Percentiles rank a stretch among this genome's conserved stretches.
These are phyloP conservation scores for Dendrostoma leiphaemia DNA, from an alignment of 2,329 filamentous ascomycete species.

Conservation along the genomic window DNA sequence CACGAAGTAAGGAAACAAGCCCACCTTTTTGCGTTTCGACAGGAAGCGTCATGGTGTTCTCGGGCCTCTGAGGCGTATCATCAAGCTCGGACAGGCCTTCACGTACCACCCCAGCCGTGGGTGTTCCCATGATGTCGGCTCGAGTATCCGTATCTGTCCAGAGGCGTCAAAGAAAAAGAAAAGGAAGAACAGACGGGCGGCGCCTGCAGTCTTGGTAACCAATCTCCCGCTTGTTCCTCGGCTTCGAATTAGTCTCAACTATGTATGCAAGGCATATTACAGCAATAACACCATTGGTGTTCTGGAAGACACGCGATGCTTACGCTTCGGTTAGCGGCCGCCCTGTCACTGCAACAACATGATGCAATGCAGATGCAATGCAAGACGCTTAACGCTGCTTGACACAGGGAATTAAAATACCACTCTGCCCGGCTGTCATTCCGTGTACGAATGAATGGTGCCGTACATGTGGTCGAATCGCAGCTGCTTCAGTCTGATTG, in stretches of 20 bases:
- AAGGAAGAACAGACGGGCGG: too few species aligned
- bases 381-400: neutral
- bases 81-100: too few species aligned
- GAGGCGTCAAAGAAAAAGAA: neutral
- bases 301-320: neutral
- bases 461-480: too few species aligned
- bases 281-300: neutral
- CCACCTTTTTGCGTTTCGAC: too few species aligned
- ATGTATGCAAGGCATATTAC: neutral
- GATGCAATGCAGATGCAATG: constrained; percentile 15
- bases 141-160: constrained; percentile 3
- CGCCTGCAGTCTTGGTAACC: too few species aligned
- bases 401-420: neutral
- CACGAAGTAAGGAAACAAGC: neutral
- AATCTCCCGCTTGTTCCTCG: too few species aligned
- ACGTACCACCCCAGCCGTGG: neutral
- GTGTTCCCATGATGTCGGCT: neutral
- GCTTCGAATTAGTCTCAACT: too few species aligned
- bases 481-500: too few species aligned
- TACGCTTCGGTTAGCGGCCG: neutral
- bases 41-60: too few species aligned
- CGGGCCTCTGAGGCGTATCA: too few species aligned
- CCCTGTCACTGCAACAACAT: constrained; percentile 10
- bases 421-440: neutral
- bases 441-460: too few species aligned